phyloP scores from a whole-genome alignment of 768 basidiomycete species.

The Chlorophyllum brunneum region DNA sequence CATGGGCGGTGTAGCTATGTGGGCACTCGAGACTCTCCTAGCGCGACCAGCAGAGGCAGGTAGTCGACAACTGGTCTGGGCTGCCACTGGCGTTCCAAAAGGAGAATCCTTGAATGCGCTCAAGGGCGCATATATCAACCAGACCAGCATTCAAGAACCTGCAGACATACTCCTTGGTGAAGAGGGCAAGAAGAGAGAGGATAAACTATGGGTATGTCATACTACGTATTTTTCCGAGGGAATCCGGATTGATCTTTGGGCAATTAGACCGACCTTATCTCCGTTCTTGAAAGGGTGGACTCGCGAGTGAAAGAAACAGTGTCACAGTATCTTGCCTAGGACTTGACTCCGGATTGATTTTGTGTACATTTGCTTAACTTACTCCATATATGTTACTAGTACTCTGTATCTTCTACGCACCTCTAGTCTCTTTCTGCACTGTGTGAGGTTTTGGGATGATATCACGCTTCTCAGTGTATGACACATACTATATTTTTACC shows the following conservation, averaged over 20 bases:
- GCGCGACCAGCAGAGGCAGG: constrained; percentile 37
- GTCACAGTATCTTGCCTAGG: neutral
- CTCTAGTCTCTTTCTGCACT: too few relatives aligned
- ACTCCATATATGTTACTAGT: too few relatives aligned
- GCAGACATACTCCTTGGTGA: constrained; percentile 26
- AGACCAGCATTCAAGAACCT: constrained; percentile 22
- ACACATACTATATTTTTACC: too few relatives aligned
- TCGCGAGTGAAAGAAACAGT: neutral
- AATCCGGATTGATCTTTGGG: neutral
- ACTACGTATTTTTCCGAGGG: neutral
- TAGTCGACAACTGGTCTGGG: constrained; percentile 30
- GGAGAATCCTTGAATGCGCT: constrained; percentile 4
- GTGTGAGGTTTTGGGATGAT: too few relatives aligned
- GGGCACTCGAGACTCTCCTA: constrained; percentile 17
- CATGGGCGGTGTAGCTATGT: neutral
- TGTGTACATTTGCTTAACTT: too few relatives aligned
- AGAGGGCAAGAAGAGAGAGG: constrained; percentile 22
- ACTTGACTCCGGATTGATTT: too few relatives aligned
- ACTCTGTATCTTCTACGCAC: too few relatives aligned
- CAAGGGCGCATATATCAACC: constrained; percentile 27
- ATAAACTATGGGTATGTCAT: constrained; percentile 27
- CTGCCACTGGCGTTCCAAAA: constrained; percentile 22
- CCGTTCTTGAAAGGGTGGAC: constrained; percentile 4
- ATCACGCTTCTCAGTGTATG: too few relatives aligned
- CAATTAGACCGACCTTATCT: constrained; percentile 3